Base-by-base conservation (phyloP, 2,329 filamentous ascomycete genomes). In the Penicillium italicum region DNA sequence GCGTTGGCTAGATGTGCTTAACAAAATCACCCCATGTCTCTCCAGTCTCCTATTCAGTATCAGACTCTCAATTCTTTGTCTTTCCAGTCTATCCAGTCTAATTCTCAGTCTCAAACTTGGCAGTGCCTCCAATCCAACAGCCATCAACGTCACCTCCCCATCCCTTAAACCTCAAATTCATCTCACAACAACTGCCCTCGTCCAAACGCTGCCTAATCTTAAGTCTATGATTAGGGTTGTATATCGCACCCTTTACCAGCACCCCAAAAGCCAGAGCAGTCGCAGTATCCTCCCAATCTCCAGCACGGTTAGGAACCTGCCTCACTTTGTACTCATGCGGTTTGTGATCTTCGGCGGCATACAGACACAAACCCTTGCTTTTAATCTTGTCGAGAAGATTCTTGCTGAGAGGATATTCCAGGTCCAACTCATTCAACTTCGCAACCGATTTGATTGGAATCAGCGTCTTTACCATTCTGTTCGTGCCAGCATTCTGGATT, bases 281-380 rank as follows among this genome's bases (percentile, higher is more conserved):
- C 7, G 55, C 53, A 26, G 50, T 50, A 36, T 64, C 55, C 36
- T 63, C 59, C 2, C 31, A 9, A 46, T 60, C 58, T 16, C 58
- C 51, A 24, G 31, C 40, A 2, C 42, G 44, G 26, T 43, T 43
- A 2, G 58, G 51, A 33, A 62, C 55, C 38, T 63, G 56, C 5
- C 54, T 48, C 18, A 60, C 50, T 37, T 54, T 44, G 18, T 63
- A 24, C 24, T 59, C 20, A 16, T 62, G 54, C 2, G 47, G 33
- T n/a, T 22, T 40, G 0, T 46, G n/a, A 20, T 55, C 46, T 2
- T 49, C 14, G 4, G 57, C 22, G 1, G 38, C 44, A 36, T 55
- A 58, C 1, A 42, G 44, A 37, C 56, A 59, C 12, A 59, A 38
- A 5, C 51, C 51, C 24, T 51, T 57, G 11, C 44, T 57, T 8